These are phyloP conservation scores for Chrysosporium keratinophilum DNA, from an alignment of 2,329 filamentous ascomycete genomes.

Conservation along the genomic window DNA sequence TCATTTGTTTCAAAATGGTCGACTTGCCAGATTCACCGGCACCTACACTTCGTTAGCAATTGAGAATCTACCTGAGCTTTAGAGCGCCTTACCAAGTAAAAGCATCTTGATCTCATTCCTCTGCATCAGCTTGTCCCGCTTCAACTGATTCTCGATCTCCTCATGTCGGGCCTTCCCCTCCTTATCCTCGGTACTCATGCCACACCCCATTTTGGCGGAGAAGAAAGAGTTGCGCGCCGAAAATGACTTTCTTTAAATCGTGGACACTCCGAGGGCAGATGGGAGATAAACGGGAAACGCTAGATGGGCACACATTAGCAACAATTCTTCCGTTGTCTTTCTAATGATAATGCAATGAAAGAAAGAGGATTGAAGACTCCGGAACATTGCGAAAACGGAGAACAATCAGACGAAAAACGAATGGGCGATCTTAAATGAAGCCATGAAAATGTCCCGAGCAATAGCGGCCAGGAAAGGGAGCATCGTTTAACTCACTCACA, in stretches of 20 bases:
- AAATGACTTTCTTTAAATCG: neutral
- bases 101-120: constrained; percentile 99
- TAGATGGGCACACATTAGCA: too few species aligned
- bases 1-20: constrained; percentile 94
- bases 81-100: constrained; percentile 64
- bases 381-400: neutral
- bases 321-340: neutral
- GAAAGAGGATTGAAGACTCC: too few species aligned
- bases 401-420: neutral
- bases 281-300: neutral
- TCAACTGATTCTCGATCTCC: constrained; percentile 99
- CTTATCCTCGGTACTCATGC: constrained; percentile 99
- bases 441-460: neutral
- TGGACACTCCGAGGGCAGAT: neutral
- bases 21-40: constrained; percentile 97
- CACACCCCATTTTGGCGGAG: constrained; percentile 84
- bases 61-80: constrained; percentile 12
- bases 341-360: neutral
- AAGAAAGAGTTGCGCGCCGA: neutral
- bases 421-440: neutral
- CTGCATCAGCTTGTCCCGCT: constrained; percentile 97
- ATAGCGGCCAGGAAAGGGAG: neutral
- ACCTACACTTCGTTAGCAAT: constrained; percentile 43
- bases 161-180: constrained; percentile 99
- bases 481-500: constrained; percentile 1